phyloP scores from a whole-genome alignment of 192 early-diverging fungal genomes.

The Coemansia sp. region DNA sequence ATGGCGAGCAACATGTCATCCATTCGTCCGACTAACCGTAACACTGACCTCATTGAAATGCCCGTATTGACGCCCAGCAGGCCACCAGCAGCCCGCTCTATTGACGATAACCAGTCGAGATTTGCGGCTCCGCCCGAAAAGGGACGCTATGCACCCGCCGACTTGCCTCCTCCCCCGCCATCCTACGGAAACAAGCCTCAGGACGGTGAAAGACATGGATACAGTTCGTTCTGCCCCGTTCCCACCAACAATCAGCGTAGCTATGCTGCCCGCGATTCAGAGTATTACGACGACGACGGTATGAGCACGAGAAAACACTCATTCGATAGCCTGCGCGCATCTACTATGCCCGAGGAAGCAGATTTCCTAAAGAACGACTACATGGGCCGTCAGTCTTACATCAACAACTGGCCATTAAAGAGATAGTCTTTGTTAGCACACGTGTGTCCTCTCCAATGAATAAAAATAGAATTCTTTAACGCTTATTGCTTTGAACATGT shows the following conservation, averaged over 20 bases:
- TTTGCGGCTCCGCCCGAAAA: not conserved
- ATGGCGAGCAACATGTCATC: conserved; percentile 6
- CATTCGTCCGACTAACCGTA: not conserved
- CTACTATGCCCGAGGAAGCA: conserved; percentile 39
- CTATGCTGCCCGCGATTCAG: conserved; percentile 6
- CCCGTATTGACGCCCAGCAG: conserved; percentile 3
- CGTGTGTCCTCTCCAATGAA: not conserved
- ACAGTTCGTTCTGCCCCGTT: conserved; percentile 48
- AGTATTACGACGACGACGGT: conserved; percentile 17
- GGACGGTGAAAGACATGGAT: conserved; percentile 18
- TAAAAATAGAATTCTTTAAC: conserved; percentile 6
- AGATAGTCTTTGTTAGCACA: not conserved
- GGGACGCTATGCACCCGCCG: not conserved
- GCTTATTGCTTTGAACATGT: not conserved
- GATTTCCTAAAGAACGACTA: conserved; percentile 49
- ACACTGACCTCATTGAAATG: conserved; percentile 4
- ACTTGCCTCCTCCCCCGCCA: conserved; percentile 1
- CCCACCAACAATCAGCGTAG: conserved; percentile 3
- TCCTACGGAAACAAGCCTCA: not conserved
- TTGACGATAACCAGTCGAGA: not conserved
- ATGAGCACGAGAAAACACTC: conserved; percentile 25
- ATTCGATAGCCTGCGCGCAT: conserved; percentile 38
- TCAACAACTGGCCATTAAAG: conserved; percentile 48
- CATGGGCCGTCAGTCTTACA: conserved; percentile 27
- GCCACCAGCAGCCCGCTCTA: not conserved